Evolutionary conservation across 2,329 filamentous ascomycete genomes (phyloP), one percentile per base, ranked within the genome.

Genomic region (Alternaria sp.): DNA sequence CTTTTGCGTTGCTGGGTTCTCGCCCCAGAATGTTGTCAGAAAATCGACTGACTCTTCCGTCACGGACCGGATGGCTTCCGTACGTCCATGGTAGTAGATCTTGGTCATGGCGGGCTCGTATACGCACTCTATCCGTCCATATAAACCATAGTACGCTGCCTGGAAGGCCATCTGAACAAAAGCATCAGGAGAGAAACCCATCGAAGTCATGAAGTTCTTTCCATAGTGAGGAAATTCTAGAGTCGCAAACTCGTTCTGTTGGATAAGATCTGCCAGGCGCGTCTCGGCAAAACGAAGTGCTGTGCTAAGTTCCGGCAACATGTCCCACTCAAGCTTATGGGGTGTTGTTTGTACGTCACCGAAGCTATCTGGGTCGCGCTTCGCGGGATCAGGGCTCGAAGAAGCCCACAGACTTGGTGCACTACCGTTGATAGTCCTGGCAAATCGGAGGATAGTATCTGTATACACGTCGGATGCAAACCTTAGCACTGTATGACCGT

Each of bases 21-120:
- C 94, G 7, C 89, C 93, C 94, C 95, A 99, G 80, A 99, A 98
- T 0, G 90, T 92, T 77, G 91, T 91, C 7, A 98, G 90, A 73
- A 97, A 99, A 54, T 94, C 86, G n/a, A 93, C 86, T 0, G 90
- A 91, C 65, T 96, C 93, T 0, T 88, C 85, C 0, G 93, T 93
- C 1, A 97, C 94, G 0, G 92, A 89, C 46, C 95, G 88, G 65
- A 99, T 91, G 5, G 95, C 94, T 80, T 99, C 95, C 0, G 95
- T 99, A 46, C 95, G 91, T 11, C 95, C 95, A 75, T 98, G 95
- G 61, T 96, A 87, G 80, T 88, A 99, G 60, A 91, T 84, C 79
- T 99, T 99, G 52, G 95, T 99, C 95, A 99, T 98, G 42, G 95
- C 94, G 7, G 95, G 95, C 79, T 99, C 95, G 77, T 99, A 99